Conservation (phyloP, 2,329 filamentous ascomycete species). For the Sporothrix pseudoabietina region DNA sequence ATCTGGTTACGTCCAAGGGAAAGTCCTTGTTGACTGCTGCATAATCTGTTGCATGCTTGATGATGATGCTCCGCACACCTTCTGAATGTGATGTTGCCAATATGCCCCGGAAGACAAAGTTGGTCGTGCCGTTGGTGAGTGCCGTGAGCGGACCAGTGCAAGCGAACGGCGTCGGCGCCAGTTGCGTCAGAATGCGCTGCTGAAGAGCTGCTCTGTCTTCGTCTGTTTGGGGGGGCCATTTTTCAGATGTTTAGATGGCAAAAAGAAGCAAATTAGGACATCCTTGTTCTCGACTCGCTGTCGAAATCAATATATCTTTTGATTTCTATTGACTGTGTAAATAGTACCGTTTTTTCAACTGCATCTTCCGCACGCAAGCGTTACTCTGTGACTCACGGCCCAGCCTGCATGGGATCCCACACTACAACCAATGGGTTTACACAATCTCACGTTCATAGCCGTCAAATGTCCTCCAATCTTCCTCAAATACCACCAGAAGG, state of each 20-base stretch:
- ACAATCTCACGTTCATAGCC: neutral
- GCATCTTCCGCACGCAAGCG: neutral
- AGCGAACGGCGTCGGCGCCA: constrained; percentile 41
- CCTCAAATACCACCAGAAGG: neutral
- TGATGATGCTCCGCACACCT: constrained; percentile 40
- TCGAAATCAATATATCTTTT: neutral
- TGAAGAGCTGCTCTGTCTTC: constrained; percentile 4
- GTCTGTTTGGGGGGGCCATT: constrained; percentile 25
- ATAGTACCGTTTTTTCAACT: neutral
- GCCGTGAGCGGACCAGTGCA: constrained; percentile 41
- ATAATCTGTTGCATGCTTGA: constrained; percentile 45
- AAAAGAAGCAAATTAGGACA: neutral
- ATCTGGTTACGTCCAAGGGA: constrained; percentile 42
- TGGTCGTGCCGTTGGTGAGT: constrained; percentile 45
- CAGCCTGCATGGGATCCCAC: neutral
- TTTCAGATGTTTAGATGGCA: neutral
- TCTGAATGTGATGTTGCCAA: constrained; percentile 38
- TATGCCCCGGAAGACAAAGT: constrained; percentile 48
- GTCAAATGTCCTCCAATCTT: neutral
- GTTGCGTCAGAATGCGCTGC: constrained; percentile 19
- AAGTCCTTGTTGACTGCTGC: constrained; percentile 43
- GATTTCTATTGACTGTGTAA: neutral
- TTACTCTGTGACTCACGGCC: neutral
- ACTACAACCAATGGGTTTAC: neutral
- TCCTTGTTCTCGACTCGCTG: too few relatives aligned